phyloP scores from a whole-genome alignment of 176 grass and related monocot species.

The Musa beccarii region DNA sequence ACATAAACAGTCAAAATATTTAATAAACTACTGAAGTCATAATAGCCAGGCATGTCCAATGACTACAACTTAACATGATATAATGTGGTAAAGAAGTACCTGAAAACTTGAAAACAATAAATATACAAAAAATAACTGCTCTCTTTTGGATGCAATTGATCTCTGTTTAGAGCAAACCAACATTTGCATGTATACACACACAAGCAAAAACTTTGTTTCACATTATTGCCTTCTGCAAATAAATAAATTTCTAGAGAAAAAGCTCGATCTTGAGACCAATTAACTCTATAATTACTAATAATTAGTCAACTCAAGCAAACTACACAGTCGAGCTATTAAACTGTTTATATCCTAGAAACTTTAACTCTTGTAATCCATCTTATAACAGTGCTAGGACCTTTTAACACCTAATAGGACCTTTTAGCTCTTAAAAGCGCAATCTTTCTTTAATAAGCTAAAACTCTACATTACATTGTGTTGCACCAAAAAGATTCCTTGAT shows the following conservation, averaged over 20 bases:
- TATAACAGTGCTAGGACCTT: not conserved
- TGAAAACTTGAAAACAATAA: not conserved
- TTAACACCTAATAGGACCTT: too few species aligned
- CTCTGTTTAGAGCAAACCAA: too few species aligned
- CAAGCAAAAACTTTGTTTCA: not conserved
- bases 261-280: not conserved
- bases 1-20: not conserved
- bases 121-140: not conserved
- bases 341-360: not conserved
- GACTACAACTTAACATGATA: not conserved
- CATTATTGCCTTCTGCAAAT: not conserved
- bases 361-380: not conserved
- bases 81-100: not conserved
- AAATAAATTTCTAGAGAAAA: not conserved
- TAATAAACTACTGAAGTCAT: not conserved
- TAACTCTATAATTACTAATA: not conserved
- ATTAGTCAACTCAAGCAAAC: not conserved
- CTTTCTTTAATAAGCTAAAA: not conserved
- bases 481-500: not conserved
- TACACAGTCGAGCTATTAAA: not conserved
- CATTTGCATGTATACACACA: not conserved
- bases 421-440: not conserved
- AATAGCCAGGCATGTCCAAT: not conserved
- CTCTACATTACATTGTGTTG: not conserved
- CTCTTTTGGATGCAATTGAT: not conserved